phyloP scores from a whole-genome alignment of 2,329 filamentous ascomycete genomes.

The Aspergillus hortae region DNA sequence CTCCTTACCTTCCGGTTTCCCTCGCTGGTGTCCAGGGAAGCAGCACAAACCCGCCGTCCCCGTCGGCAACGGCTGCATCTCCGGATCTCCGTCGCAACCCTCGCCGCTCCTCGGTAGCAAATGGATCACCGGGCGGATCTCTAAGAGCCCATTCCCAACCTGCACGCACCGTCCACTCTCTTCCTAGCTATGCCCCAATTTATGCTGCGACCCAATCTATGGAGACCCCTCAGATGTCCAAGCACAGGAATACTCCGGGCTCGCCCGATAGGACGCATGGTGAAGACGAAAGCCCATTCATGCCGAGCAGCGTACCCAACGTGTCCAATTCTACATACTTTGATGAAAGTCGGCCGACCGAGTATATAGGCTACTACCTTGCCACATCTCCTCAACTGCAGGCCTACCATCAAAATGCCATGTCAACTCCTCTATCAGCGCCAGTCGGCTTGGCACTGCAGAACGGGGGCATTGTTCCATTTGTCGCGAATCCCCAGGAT shows the following conservation, averaged over 20 bases:
- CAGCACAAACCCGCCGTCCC: slow-evolving; percentile 46
- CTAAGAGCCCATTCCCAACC: slow-evolving; percentile 50
- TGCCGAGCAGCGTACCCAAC: slow-evolving; percentile 31
- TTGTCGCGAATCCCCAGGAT: slow-evolving; percentile 30
- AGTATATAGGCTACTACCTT: slow-evolving; percentile 47
- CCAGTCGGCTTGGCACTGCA: slow-evolving; percentile 39
- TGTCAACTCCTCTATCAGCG: slow-evolving; percentile 36
- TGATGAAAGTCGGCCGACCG: slow-evolving; percentile 39
- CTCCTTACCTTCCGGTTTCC: slow-evolving; percentile 36
- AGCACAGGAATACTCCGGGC: slow-evolving; percentile 28
- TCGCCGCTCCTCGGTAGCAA: slow-evolving; percentile 43
- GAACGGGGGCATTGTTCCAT: slow-evolving; percentile 35
- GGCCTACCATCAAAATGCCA: slow-evolving; percentile 36
- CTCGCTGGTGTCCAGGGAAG: slow-evolving; percentile 34
- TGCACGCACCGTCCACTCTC: slow-evolving; percentile 41
- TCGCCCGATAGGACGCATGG: slow-evolving; percentile 32
- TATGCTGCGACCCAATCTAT: slow-evolving; percentile 30
- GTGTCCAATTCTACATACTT: slow-evolving; percentile 29
- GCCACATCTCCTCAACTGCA: slow-evolving; percentile 42
- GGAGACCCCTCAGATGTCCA: slow-evolving; percentile 27
- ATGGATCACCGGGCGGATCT: slow-evolving; percentile 39
- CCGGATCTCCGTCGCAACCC: slow-evolving; percentile 45
- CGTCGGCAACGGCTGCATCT: slow-evolving; percentile 35
- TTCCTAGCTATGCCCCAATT: slow-evolving; percentile 30
- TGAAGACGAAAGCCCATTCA: slow-evolving; percentile 30